phyloP scores from a whole-genome alignment of 2,329 filamentous ascomycete genomes.

The Leptographium procerum region DNA sequence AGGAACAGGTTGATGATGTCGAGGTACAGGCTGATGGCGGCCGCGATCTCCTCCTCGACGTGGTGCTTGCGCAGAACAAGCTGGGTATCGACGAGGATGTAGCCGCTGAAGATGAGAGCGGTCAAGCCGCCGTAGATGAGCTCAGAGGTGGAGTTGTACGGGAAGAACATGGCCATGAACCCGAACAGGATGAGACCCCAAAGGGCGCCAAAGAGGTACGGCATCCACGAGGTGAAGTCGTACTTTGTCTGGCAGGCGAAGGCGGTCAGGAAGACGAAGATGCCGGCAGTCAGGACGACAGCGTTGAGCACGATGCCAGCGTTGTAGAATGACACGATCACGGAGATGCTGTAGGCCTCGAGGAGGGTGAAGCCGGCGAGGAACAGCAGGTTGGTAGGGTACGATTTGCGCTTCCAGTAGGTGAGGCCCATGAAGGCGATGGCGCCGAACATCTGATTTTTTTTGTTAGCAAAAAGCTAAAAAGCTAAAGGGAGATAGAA shows the following conservation, averaged over 20 bases:
- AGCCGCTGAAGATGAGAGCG: slow-evolving; percentile 83
- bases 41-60: slow-evolving; percentile 95
- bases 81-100: slow-evolving; percentile 95
- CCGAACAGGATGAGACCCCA: slow-evolving; percentile 89
- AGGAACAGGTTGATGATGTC: slow-evolving; percentile 97
- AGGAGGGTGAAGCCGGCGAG: slow-evolving; percentile 79
- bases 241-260: slow-evolving; percentile 98
- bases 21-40: slow-evolving; percentile 86
- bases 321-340: slow-evolving; percentile 86
- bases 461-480: slow-evolving; percentile 2
- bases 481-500: not conserved
- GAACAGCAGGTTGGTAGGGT: slow-evolving; percentile 91
- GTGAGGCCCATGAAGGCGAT: slow-evolving; percentile 78
- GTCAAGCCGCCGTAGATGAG: slow-evolving; percentile 72
- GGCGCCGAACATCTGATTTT: slow-evolving; percentile 56
- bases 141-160: slow-evolving; percentile 68
- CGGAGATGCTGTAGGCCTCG: slow-evolving; percentile 87
- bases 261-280: slow-evolving; percentile 67
- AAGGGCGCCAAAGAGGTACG: slow-evolving; percentile 80
- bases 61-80: slow-evolving; percentile 92
- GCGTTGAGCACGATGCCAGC: slow-evolving; percentile 78
- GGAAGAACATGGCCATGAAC: slow-evolving; percentile 86
- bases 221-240: slow-evolving; percentile 95
- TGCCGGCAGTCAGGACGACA: slow-evolving; percentile 73
- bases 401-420: slow-evolving; percentile 92